Evolutionary conservation across 176 grass and related monocot genomes (phyloP), one percentile per base, ranked within the genome.

Genomic region (Eleusine coracana): DNA sequence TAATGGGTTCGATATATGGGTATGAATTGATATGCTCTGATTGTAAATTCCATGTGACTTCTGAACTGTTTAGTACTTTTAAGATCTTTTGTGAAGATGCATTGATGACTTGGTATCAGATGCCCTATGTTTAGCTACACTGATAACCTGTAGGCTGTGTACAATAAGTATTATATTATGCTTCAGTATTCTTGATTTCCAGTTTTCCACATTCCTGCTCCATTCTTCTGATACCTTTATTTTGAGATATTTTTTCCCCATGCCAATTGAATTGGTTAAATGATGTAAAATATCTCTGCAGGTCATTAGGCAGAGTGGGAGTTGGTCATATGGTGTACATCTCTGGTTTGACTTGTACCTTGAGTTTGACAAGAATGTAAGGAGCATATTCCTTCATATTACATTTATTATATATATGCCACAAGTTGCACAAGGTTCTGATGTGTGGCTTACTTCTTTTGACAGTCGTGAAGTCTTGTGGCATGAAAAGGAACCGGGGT

Each of bases 241-340:
- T 85, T 80, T 74, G 49, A 79, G 36, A 54, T 45, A 39, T 79
- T 81, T 84, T 27, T 71, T 86, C 75, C 17, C 29, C 75, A 46
- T 81, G 39, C 50, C 21, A 63, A 29, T 62, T 70, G 54, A 80
- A 78, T 23, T 78, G 55, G 12, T 86, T 64, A 49, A 65, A 12
- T 60, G 55, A 88, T 78, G 17, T 87, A 84, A 67, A 75, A 67
- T 83, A 66, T 71, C 45, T 77, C 42, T 91, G 80, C 85, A 98
- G 96, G 96, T 98, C 96, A 76, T 80, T 98, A 82, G 89, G 88
- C 86, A 92, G 89, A 85, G 79, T 95, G 31, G 87, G 90, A 68
- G 69, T 88, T 87, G 96, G 96, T 54, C 96, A 95, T 88, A 88
- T 87, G 79, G 87, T 98, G 41, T 95, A 91, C 45, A 90, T 98